Percentiles rank a stretch among this genome's conserved stretches.
Evolutionary conservation across 2,329 filamentous ascomycete genomes (phyloP).

Genomic region (Niveomyces coronatus): DNA sequence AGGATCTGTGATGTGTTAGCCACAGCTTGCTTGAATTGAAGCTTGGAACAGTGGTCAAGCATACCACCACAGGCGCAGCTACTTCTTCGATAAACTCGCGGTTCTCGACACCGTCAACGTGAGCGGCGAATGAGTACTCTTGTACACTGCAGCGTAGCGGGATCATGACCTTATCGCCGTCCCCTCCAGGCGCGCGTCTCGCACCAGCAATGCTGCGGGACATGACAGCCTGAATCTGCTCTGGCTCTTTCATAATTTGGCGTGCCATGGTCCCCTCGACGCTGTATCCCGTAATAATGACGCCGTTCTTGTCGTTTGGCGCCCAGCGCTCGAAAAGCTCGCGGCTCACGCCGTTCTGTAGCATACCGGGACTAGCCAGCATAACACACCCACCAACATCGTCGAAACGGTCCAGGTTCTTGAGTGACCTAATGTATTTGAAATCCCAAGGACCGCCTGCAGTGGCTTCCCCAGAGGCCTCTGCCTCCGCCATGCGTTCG

Average conservation of each 20-base stretch:
- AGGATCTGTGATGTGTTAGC: conserved; percentile 54
- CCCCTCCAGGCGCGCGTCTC: conserved; percentile 50
- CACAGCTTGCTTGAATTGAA: neutral
- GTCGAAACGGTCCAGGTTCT: conserved; percentile 90
- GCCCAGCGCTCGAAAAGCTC: conserved; percentile 93
- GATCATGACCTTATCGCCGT: conserved; percentile 83
- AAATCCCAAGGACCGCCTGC: conserved; percentile 95
- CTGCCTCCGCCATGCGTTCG: conserved; percentile 83
- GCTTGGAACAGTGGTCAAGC: conserved; percentile 26
- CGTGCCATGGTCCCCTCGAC: conserved; percentile 98
- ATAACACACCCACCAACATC: conserved; percentile 94
- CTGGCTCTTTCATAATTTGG: conserved; percentile 87
- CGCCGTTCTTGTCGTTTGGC: conserved; percentile 92
- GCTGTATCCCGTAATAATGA: conserved; percentile 96
- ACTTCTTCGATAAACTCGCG: conserved; percentile 95
- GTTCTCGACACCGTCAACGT: conserved; percentile 94
- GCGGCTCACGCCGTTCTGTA: conserved; percentile 90
- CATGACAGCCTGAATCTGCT: conserved; percentile 92
- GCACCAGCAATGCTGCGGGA: conserved; percentile 57
- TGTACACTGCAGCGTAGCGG: conserved; percentile 86
- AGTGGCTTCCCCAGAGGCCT: conserved; percentile 64
- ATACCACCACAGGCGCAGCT: conserved; percentile 79
- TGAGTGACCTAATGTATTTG: conserved; percentile 82
- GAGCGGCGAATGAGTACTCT: conserved; percentile 91
- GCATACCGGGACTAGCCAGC: conserved; percentile 95